Evolutionary conservation across 1,284 basidiomycete genomes (phyloP), one percentile per base, ranked within the genome.

Genomic region (Ganoderma meredithae): DNA sequence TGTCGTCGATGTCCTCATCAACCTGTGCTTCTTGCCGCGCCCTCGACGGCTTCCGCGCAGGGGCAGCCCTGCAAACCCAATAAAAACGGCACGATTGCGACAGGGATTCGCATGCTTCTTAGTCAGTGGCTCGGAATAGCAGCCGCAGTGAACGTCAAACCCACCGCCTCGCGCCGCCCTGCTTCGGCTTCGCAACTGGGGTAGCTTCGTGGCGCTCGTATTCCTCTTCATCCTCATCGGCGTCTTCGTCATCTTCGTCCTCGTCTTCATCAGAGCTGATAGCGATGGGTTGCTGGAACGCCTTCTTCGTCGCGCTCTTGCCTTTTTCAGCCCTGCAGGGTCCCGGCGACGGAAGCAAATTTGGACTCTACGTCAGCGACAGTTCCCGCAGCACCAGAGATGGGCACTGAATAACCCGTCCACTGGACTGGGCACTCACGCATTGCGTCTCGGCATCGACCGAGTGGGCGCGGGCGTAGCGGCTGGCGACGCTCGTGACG

Each of bases 211-310:
- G 27, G 27, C 27, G 75, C 8, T 79, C 79, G 1, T 77, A 78
- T 3, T 77, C 77, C 0, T 77, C 78, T 3, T 77, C 77, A 9
- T 75, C 76, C 31, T 76, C 76, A 22, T 75, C 76, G 0, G 27
- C 70, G 5, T 81, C 81, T 0, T 81, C 82, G 13, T 83, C 82
- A 0, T 84, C 83, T 43, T 79, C 70, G 10, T 77, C 76, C 13
- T 73, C 71, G 76, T 72, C 59, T 67, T 70, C 67, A 40, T 70
- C 63, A 44, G 71, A 62, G 71, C 71, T 63, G 63, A 72, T 72
- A n/a, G 62, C 63, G 62, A 72, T 67, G 25, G 69, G 67, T 63
- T 63, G 19, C 25, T 70, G 47, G 41, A 72, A 65, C 40, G 69
- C 72, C 58, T 74, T 77, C 53, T 66, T 73, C 58, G 74, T 75